Evolutionary conservation across 129 eudicot genomes (phyloP).

Genomic region (Arctium lappa): DNA sequence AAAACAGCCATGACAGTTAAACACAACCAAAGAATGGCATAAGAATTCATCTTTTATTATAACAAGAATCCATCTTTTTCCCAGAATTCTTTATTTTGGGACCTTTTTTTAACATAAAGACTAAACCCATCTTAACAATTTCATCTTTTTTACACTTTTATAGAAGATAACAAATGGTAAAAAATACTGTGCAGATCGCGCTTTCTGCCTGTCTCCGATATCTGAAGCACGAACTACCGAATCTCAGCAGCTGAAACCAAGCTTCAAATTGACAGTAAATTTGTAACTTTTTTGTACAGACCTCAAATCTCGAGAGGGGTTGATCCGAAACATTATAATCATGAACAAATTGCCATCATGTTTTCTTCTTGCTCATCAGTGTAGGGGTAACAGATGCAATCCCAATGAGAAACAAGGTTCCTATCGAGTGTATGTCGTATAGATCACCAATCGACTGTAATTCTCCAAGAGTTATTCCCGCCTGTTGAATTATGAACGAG

Average conservation of each 20-base stretch:
- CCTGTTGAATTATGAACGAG: slow-evolving; percentile 35
- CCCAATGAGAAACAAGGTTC: slow-evolving; percentile 80
- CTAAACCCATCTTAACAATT: slow-evolving; percentile 10
- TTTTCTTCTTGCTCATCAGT: slow-evolving; percentile 36
- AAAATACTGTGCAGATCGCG: neutral
- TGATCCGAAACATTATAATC: slow-evolving; percentile 2
- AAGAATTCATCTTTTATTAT: slow-evolving; percentile 4
- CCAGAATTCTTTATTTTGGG: neutral
- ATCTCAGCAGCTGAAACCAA: slow-evolving; percentile 6
- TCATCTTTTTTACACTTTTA: slow-evolving; percentile 21
- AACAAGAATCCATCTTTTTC: slow-evolving; percentile 13
- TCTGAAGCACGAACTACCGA: neutral
- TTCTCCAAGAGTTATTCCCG: slow-evolving; percentile 95
- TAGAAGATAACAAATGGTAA: slow-evolving; percentile 7
- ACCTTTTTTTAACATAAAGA: neutral
- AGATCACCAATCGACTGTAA: slow-evolving; percentile 82
- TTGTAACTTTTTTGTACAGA: slow-evolving; percentile 24
- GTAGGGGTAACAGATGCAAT: slow-evolving; percentile 67
- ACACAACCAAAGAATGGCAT: slow-evolving; percentile 11
- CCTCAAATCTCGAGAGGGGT: neutral
- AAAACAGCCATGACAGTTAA: slow-evolving; percentile 6
- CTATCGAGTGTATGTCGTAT: slow-evolving; percentile 75
- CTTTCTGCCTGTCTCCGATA: slow-evolving; percentile 5
- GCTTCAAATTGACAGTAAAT: slow-evolving; percentile 4
- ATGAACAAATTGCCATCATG: slow-evolving; percentile 23